These are phyloP conservation scores for Bacidia rubella DNA, from an alignment of 495 filamentous ascomycete genomes.

Conservation along the genomic window DNA sequence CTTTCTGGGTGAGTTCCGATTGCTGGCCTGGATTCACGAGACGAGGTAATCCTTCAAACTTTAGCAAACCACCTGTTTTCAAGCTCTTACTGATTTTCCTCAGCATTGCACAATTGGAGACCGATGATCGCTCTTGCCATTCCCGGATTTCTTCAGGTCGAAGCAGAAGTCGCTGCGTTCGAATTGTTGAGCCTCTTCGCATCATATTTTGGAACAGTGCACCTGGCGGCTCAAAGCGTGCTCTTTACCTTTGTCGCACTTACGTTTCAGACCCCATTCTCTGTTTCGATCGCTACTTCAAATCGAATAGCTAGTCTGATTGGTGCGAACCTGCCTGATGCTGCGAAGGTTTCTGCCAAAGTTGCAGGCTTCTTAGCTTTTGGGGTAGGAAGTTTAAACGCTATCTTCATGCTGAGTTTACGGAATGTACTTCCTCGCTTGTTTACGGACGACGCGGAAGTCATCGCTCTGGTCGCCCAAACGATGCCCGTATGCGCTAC, in stretches of 20 bases:
- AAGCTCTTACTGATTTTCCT: constrained; percentile 15
- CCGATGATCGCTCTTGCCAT: constrained; percentile 77
- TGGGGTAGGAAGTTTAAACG: constrained; percentile 64
- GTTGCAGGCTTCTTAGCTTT: constrained; percentile 51
- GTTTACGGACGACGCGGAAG: constrained; percentile 69
- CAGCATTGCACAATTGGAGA: constrained; percentile 67
- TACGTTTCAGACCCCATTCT: constrained; percentile 55
- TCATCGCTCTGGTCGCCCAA: constrained; percentile 57
- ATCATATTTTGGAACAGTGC: constrained; percentile 53
- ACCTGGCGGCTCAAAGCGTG: constrained; percentile 57
- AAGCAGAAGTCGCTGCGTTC: constrained; percentile 80
- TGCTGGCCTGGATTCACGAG: constrained; percentile 74
- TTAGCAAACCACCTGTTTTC: background rate
- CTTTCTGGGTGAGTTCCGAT: constrained; percentile 37
- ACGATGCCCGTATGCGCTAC: constrained; percentile 68
- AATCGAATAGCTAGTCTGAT: constrained; percentile 54
- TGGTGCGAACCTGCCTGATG: constrained; percentile 54
- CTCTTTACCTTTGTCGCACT: constrained; percentile 46
- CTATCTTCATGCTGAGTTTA: constrained; percentile 47
- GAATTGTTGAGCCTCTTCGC: constrained; percentile 64
- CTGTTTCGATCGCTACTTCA: constrained; percentile 47
- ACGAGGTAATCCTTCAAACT: constrained; percentile 3
- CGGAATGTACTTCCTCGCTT: constrained; percentile 58
- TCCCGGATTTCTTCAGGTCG: constrained; percentile 80
- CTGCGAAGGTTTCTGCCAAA: constrained; percentile 57